phyloP scores from a whole-genome alignment of 1,284 basidiomycete genomes.

The Stereum hirsutum region DNA sequence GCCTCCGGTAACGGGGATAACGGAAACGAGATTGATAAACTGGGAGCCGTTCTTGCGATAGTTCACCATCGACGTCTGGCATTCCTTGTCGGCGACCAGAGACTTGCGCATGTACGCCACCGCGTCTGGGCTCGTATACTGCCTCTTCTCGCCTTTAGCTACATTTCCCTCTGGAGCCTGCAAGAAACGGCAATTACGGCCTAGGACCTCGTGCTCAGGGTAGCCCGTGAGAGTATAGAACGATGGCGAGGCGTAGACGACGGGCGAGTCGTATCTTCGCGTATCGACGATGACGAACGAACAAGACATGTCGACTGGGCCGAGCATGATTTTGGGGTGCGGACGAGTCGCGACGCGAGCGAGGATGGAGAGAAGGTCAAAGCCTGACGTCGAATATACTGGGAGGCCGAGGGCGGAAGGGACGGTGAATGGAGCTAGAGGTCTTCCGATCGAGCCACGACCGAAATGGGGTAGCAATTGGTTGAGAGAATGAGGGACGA shows the following conservation, averaged over 20 bases:
- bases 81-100: conserved; percentile 72
- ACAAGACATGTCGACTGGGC: conserved; percentile 88
- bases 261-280: conserved; percentile 71
- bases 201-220: conserved; percentile 67
- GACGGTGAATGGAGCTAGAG: conserved; percentile 13
- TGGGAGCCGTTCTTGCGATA: conserved; percentile 81
- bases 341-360: conserved; percentile 69
- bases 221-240: conserved; percentile 86
- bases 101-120: conserved; percentile 63
- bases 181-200: conserved; percentile 85
- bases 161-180: conserved; percentile 69
- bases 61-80: conserved; percentile 83
- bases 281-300: conserved; percentile 86
- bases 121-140: conserved; percentile 61
- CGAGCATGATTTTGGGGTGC: conserved; percentile 71
- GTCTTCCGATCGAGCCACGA: too few relatives aligned
- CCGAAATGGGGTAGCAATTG: conserved; percentile 33
- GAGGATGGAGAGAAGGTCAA: conserved; percentile 82
- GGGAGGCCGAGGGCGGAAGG: conserved; percentile 28
- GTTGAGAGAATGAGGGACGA: too few relatives aligned
- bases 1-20: conserved; percentile 74
- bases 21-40: conserved; percentile 81
- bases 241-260: conserved; percentile 80
- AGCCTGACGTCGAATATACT: conserved; percentile 84
- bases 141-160: conserved; percentile 54